Conservation (phyloP, 208 protist genomes). For the Acanthamoeba healyi region DNA sequence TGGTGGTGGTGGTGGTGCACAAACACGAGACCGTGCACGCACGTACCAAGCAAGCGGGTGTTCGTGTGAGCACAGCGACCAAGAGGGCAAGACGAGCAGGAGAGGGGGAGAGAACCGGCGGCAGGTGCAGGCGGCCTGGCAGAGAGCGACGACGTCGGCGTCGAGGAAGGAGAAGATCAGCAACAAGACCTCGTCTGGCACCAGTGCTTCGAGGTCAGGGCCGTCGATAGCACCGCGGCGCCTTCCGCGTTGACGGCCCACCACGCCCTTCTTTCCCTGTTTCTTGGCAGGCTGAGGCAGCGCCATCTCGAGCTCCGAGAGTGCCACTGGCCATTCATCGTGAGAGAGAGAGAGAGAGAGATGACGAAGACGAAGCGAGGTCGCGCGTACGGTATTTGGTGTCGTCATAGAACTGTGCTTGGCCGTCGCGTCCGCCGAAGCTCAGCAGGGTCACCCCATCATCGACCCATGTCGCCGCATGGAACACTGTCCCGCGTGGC, state of each 20-base stretch:
- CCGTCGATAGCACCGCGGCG: no score
- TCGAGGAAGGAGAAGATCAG: constrained; percentile 1
- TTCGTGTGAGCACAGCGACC: background rate
- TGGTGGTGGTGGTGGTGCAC: no score
- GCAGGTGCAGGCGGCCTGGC: background rate
- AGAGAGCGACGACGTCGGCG: background rate
- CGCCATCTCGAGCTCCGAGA: background rate
- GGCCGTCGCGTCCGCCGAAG: background rate
- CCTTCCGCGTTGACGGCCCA: no score
- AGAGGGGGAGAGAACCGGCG: no score
- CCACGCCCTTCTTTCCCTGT: no score
- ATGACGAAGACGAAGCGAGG: no score
- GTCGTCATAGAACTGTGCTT: background rate
- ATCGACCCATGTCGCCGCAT: background rate
- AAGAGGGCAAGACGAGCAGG: background rate
- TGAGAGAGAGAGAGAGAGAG: no score
- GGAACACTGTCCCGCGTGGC: background rate
- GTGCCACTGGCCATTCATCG: background rate
- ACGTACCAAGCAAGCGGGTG: background rate
- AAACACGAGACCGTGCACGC: no score
- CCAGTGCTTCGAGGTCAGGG: background rate
- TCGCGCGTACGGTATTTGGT: constrained; percentile 30
- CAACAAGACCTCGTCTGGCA: constrained; percentile 12
- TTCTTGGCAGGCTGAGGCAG: background rate
- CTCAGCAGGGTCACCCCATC: background rate